phyloP scores from a whole-genome alignment of 352 stramenopile species.

The Globisporangium cystogenes region DNA sequence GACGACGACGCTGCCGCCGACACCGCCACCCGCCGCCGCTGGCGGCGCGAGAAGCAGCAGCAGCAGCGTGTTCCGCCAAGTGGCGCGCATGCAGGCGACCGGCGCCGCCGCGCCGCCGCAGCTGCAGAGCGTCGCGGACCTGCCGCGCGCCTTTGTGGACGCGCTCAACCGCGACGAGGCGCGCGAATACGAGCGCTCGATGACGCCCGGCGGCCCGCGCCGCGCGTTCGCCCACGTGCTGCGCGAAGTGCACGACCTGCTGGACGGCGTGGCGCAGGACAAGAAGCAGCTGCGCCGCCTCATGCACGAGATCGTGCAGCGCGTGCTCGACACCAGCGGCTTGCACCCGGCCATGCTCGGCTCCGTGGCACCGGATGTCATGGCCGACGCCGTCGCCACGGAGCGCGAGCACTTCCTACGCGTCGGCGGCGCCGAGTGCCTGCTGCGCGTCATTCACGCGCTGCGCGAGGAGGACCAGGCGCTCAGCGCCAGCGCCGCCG shows the following conservation, averaged over 20 bases:
- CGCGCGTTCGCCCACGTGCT: conserved; percentile 45
- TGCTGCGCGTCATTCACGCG: conserved; percentile 66
- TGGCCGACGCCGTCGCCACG: conserved; percentile 26
- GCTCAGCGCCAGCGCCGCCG: conserved; percentile 3
- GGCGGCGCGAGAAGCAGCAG: neutral
- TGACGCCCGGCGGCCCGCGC: conserved; percentile 41
- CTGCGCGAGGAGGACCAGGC: conserved; percentile 52
- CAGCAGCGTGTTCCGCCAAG: conserved; percentile 36
- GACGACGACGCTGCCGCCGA: neutral
- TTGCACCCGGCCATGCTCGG: conserved; percentile 24
- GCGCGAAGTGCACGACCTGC: conserved; percentile 63
- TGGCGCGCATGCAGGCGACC: conserved; percentile 61
- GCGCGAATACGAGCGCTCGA: conserved; percentile 36
- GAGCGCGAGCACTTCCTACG: conserved; percentile 70
- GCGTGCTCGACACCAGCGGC: conserved; percentile 60
- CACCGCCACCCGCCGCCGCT: neutral
- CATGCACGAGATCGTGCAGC: conserved; percentile 68
- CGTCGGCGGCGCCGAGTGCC: conserved; percentile 64
- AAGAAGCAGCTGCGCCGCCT: conserved; percentile 52
- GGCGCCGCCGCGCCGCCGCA: conserved; percentile 21
- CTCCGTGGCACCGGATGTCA: conserved; percentile 15
- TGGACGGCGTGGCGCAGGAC: conserved; percentile 37
- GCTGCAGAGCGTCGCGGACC: conserved; percentile 52
- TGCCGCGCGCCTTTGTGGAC: conserved; percentile 39
- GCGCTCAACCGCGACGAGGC: conserved; percentile 38